These are phyloP conservation scores for Striga hermonthica DNA, from an alignment of 305 asterid species.

Conservation along the genomic window DNA sequence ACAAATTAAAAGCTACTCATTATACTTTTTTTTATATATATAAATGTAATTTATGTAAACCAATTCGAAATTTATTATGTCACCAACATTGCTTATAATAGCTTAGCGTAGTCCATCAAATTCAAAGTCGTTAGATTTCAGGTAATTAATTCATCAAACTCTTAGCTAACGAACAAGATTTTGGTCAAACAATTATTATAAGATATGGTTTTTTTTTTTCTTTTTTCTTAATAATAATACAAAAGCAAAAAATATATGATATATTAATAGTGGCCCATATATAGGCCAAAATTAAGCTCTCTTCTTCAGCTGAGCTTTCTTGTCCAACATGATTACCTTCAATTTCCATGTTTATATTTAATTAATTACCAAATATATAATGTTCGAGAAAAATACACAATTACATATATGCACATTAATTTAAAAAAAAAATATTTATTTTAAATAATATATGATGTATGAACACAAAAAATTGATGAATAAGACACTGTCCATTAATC, in stretches of 20 bases:
- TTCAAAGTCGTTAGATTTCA: constrained; percentile 58
- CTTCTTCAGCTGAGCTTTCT: constrained; percentile 24
- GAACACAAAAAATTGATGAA: no score
- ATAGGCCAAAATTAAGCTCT: constrained; percentile 6
- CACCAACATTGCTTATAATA: no score
- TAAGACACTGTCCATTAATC: no score
- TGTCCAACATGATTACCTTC: constrained; percentile 30
- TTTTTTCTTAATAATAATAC: neutral
- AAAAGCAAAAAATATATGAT: no score
- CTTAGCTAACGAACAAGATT: constrained; percentile 43
- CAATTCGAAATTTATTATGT: no score
- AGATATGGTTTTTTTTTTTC: neutral
- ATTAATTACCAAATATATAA: no score
- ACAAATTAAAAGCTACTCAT: no score
- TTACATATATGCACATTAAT: neutral
- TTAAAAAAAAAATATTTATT: no score
- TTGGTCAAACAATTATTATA: constrained; percentile 45
- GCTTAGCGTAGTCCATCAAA: constrained; percentile 13
- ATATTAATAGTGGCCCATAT: constrained; percentile 8
- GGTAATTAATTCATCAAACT: constrained; percentile 54
- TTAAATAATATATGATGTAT: no score
- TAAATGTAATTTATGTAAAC: no score
- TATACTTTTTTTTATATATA: no score
- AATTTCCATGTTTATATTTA: neutral
- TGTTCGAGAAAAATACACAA: constrained; percentile 7